Evolutionary conservation across 768 basidiomycete genomes (phyloP), one percentile per base, ranked within the genome.

Genomic region (Lentinula detonsa): DNA sequence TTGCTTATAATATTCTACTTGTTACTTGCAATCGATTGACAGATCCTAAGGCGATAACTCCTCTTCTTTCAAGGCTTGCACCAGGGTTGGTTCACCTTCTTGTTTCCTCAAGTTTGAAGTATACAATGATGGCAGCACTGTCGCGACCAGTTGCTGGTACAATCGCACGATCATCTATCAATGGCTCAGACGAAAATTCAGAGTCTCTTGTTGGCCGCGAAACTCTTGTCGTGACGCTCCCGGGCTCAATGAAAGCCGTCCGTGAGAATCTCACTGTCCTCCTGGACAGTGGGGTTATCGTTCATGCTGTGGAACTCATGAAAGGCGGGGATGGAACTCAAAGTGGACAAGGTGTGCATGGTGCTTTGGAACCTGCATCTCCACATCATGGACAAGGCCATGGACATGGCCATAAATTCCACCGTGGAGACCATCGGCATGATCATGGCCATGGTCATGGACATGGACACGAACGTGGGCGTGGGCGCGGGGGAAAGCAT

Each of bases 201-300:
- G 49, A 51, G 9, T 18, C 16, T 16, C n/a, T 15, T 23, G 8
- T 10, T 23, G 37, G 55, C 62, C 78, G 75, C 28, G 78, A 78
- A 56, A 87, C 85, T 0, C 78, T 96, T 21, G 75, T 96, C 28
- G 78, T 90, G 18, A 93, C 91, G 0, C 84, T 95, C 9, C 94
- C 93, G 0, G 93, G 93, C 2, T 92, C 90, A 66, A 82, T 87
- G 42, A 93, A 91, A 67, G 93, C 91, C 2, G 93, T 93, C 43
- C 85, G 78, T 63, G 93, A 96, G 67, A 91, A 86, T 67, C 68
- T 93, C 61, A 81, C 82, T 1, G 80, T 81, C 0, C 75, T 94
- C 33, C 74, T 95, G 5, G 70, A 73, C 13, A 77, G 71, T 5
- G 84, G 82, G 5, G 75, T 94, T 1, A 71, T 88, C 1, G 73